Evolutionary conservation across 1,139 yeast genomes (phyloP).

Genomic region (Geotrichum reessii): DNA sequence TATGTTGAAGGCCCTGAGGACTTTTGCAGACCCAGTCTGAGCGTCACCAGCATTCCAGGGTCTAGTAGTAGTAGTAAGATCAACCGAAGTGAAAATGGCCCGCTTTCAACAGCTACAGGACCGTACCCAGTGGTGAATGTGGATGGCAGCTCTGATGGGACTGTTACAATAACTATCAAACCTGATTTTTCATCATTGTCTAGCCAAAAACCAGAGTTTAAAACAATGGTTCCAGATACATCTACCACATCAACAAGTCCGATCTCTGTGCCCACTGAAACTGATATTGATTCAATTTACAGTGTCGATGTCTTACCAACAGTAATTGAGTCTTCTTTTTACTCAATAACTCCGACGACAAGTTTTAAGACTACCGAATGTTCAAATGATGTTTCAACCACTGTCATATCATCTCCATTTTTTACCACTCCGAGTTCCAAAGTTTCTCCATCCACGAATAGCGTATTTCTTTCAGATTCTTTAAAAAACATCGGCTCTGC

Average conservation of each 20-base stretch:
- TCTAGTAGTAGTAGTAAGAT: neutral
- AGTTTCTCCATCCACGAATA: neutral
- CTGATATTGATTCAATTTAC: neutral
- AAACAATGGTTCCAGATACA: neutral
- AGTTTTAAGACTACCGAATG: neutral
- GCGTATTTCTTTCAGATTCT: neutral
- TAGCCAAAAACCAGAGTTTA: neutral
- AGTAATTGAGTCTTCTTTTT: neutral
- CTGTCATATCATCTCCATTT: neutral
- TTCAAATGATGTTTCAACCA: neutral
- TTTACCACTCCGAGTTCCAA: neutral
- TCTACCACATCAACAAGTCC: neutral
- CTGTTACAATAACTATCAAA: neutral
- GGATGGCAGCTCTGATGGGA: constrained; percentile 5
- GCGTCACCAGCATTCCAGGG: neutral
- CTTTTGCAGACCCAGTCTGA: neutral
- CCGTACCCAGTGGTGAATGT: constrained; percentile 9
- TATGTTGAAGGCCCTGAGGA: constrained; percentile 3
- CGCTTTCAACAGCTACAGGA: neutral
- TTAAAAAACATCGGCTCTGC: neutral
- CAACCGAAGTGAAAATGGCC: neutral
- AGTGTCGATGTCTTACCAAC: neutral
- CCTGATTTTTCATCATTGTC: neutral
- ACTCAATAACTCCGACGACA: neutral
- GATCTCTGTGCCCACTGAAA: neutral